phyloP scores from a whole-genome alignment of 73 alveolate species.

The Uronychia binucleata region DNA sequence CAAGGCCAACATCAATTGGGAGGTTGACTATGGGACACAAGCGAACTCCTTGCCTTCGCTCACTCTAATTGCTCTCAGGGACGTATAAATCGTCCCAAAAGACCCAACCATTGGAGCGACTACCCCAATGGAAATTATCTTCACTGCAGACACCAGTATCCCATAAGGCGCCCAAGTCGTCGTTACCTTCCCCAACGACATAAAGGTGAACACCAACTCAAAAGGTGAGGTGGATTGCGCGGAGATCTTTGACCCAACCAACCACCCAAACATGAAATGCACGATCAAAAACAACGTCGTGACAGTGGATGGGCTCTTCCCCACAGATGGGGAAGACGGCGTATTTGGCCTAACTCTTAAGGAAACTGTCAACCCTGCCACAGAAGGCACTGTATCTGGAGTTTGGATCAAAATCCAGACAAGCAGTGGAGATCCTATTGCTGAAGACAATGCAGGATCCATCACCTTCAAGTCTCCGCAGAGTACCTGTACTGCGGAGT shows the following conservation, averaged over 20 bases:
- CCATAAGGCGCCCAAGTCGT: constrained; percentile 7
- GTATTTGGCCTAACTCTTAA: constrained; percentile 3
- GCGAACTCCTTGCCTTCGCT: not conserved
- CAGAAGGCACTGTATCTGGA: constrained; percentile 4
- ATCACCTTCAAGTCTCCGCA: not conserved
- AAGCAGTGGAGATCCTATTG: not conserved
- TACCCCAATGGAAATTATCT: constrained; percentile 22
- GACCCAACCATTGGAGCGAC: constrained; percentile 51
- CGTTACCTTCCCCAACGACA: constrained; percentile 4
- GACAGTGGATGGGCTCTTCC: constrained; percentile 21
- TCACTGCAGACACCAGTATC: constrained; percentile 49
- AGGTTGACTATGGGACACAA: constrained; percentile 15
- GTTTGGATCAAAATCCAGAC: not conserved
- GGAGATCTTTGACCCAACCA: not conserved
- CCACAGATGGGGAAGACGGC: constrained; percentile 3
- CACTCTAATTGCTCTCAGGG: constrained; percentile 4
- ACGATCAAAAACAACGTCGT: no score
- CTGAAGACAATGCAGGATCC: not conserved
- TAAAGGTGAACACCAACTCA: not conserved
- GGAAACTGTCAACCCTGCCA: not conserved
- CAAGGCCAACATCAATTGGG: constrained; percentile 2
- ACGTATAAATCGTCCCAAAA: constrained; percentile 3
- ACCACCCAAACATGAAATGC: not conserved
- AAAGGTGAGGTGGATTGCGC: not conserved
- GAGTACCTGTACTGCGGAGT: constrained; percentile 13